These are phyloP conservation scores for Lentinula aciculospora DNA, from an alignment of 768 basidiomycete species.

Conservation along the genomic window DNA sequence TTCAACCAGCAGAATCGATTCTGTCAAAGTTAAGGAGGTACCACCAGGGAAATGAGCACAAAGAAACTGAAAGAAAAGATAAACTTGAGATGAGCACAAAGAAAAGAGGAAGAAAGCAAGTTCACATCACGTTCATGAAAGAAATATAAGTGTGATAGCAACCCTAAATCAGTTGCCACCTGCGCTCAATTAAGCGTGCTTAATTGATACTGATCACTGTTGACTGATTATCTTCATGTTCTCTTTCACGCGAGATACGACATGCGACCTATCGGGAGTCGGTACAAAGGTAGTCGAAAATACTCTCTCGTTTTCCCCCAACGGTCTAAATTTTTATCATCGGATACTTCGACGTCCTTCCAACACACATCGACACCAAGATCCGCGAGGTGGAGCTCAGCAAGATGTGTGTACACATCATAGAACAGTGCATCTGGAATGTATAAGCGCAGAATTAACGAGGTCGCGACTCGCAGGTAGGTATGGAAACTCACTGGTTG, in stretches of 20 bases:
- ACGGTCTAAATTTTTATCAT: slow-evolving; percentile 41
- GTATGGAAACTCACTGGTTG: slow-evolving; percentile 62
- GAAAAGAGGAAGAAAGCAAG: slow-evolving; percentile 8
- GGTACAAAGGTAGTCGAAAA: slow-evolving; percentile 72
- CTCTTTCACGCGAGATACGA: neutral
- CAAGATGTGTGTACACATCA: slow-evolving; percentile 83
- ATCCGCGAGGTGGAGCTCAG: slow-evolving; percentile 81
- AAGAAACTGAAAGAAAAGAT: neutral
- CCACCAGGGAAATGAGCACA: neutral
- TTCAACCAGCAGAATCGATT: slow-evolving; percentile 15
- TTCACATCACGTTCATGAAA: neutral
- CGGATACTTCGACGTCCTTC: slow-evolving; percentile 72
- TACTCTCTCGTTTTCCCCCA: slow-evolving; percentile 79
- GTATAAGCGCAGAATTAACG: neutral
- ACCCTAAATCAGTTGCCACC: neutral
- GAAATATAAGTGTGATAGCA: neutral
- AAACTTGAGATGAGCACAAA: slow-evolving; percentile 7
- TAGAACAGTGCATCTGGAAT: slow-evolving; percentile 79
- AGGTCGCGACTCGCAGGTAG: neutral
- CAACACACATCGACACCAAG: slow-evolving; percentile 77
- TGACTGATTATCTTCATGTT: neutral
- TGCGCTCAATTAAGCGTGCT: neutral
- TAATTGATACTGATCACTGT: neutral
- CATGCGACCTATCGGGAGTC: slow-evolving; percentile 45
- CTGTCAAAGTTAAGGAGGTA: slow-evolving; percentile 14